Conservation (phyloP, 78 protist species). For the Pigoraptor vietnamica region DNA sequence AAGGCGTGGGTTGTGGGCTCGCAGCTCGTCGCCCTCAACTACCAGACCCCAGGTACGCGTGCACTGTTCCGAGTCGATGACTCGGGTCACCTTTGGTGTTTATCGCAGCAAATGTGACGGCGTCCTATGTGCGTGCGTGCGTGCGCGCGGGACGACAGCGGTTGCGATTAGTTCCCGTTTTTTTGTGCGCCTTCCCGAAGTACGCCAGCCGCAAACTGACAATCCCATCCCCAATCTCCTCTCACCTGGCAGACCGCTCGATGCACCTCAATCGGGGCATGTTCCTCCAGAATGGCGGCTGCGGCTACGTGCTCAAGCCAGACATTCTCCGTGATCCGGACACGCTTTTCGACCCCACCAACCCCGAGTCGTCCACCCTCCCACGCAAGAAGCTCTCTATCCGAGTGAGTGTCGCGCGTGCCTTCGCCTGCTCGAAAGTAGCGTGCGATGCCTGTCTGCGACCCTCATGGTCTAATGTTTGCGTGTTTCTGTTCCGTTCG, state of each 20-base stretch:
- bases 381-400: neutral
- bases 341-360: neutral
- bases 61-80: no score
- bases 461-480: neutral
- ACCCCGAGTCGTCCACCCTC: neutral
- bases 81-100: no score
- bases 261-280: slow-evolving; percentile 41
- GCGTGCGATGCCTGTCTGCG: neutral
- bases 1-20: slow-evolving; percentile 52
- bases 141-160: no score
- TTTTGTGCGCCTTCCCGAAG: no score
- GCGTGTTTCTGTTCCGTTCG: neutral
- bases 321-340: neutral
- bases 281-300: slow-evolving; percentile 30
- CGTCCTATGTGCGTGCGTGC: no score
- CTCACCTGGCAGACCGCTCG: neutral
- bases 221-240: no score
- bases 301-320: slow-evolving; percentile 48
- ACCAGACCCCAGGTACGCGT: slow-evolving; percentile 71
- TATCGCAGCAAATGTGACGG: no score
- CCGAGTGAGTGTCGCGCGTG: neutral
- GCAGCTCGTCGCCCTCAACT: slow-evolving; percentile 76
- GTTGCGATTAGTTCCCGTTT: no score
- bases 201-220: no score
- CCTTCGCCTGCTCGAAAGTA: neutral